Conservation (phyloP, 23 red algal genomes). For the Gracilaria caudata region DNA sequence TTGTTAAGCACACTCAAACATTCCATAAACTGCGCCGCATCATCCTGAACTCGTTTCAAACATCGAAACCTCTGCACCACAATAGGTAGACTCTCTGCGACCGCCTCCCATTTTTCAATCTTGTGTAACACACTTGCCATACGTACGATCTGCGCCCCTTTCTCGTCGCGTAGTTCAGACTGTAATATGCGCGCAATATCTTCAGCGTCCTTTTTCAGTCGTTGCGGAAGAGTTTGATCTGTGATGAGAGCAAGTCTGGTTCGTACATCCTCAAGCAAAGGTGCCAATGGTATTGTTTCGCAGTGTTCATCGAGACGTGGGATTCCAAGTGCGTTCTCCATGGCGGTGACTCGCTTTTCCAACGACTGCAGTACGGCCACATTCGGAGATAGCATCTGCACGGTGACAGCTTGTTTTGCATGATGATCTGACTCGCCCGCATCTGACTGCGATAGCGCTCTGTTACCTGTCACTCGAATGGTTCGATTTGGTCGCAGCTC, state of each 20-base stretch:
- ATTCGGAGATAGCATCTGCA: conserved; percentile 47
- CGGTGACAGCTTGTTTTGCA: not conserved
- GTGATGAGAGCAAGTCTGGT: conserved; percentile 34
- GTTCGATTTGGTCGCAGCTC: not conserved
- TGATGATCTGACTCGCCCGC: not conserved
- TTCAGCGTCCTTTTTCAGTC: conserved; percentile 57
- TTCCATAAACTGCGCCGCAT: conserved; percentile 45
- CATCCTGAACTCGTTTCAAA: conserved; percentile 57
- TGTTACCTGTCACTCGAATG: not conserved
- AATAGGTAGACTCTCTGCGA: conserved; percentile 41
- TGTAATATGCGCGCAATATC: conserved; percentile 47
- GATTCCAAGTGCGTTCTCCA: conserved; percentile 41
- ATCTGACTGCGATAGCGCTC: not conserved
- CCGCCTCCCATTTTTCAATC: conserved; percentile 56
- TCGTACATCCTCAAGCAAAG: conserved; percentile 33
- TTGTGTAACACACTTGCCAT: conserved; percentile 48
- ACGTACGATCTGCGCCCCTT: conserved; percentile 21
- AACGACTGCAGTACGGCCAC: conserved; percentile 16
- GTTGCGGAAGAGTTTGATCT: conserved; percentile 32
- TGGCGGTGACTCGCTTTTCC: conserved; percentile 40
- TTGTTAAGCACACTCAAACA: conserved; percentile 28
- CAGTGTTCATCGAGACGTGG: conserved; percentile 1
- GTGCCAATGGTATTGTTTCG: conserved; percentile 27
- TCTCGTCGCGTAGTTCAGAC: conserved; percentile 34
- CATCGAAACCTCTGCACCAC: conserved; percentile 48